Percentiles rank a stretch among this genome's conserved stretches.
phyloP scores from a whole-genome alignment of 2,329 filamentous ascomycete species.

The Zelopaecilomyces penicillatus region DNA sequence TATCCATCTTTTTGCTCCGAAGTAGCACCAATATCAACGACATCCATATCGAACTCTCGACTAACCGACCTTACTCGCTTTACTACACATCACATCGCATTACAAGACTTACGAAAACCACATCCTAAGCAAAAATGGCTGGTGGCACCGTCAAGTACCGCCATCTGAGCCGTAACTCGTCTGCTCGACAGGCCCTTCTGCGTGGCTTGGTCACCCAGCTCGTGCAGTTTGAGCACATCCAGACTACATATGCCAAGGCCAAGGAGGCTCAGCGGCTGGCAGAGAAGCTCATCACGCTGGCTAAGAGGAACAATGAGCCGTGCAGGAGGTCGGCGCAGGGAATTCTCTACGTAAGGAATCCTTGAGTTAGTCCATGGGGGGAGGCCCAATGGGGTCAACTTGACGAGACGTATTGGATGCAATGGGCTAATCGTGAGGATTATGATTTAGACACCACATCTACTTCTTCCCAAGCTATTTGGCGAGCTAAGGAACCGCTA shows the following conservation, averaged over 20 bases:
- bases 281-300: slow-evolving; percentile 88
- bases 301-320: slow-evolving; percentile 85
- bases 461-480: slow-evolving; percentile 79
- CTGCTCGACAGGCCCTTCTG: slow-evolving; percentile 85
- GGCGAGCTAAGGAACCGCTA: slow-evolving; percentile 75
- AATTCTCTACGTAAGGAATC: slow-evolving; percentile 66
- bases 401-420: not conserved
- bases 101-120: not conserved
- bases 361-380: too few relatives aligned
- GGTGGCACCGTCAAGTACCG: slow-evolving; percentile 82
- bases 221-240: slow-evolving; percentile 85
- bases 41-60: not conserved
- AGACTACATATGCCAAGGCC: slow-evolving; percentile 91
- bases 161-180: slow-evolving; percentile 74
- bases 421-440: not conserved
- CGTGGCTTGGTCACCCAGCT: slow-evolving; percentile 94
- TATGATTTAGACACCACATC: slow-evolving; percentile 50
- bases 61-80: too few relatives aligned
- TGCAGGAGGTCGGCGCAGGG: slow-evolving; percentile 64
- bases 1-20: too few relatives aligned
- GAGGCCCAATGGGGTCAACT: not conserved
- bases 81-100: slow-evolving; percentile 2
- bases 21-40: not conserved
- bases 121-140: slow-evolving; percentile 51
- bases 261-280: slow-evolving; percentile 93